A percentile compares a stretch with the other conserved stretches of the same genome.
Evolutionary conservation across 176 grass and related monocot genomes (phyloP).

Genomic region (Thinopyrum elongatum): DNA sequence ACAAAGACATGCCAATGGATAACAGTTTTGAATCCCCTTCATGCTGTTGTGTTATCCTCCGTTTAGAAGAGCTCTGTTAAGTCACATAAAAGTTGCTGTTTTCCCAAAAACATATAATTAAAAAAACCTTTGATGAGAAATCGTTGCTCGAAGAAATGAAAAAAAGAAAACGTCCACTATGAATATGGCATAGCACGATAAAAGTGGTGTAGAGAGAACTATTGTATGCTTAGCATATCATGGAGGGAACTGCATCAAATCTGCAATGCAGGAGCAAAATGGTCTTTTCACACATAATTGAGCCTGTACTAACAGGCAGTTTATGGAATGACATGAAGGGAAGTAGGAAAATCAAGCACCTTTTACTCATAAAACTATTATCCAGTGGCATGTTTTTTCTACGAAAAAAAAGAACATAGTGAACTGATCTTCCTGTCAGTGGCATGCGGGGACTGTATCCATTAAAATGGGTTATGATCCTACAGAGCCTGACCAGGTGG

Average conservation of each 20-base stretch:
- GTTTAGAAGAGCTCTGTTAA: not conserved
- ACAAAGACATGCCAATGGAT: not conserved
- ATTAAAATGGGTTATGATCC: constrained; percentile 2
- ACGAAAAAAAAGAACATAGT: not conserved
- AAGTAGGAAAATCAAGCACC: not conserved
- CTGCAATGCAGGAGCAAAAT: not conserved
- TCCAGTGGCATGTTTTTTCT: not conserved
- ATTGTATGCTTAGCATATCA: not conserved
- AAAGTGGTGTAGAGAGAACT: not conserved
- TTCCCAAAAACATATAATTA: not conserved
- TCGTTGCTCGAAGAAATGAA: not conserved
- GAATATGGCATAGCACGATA: not conserved
- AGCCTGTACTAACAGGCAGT: not conserved
- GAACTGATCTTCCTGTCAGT: not conserved
- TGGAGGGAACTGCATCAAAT: not conserved
- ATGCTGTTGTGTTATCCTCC: not conserved
- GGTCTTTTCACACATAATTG: not conserved
- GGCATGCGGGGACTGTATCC: not conserved
- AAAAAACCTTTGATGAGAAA: not conserved
- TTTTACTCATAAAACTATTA: not conserved
- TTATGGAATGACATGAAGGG: constrained; percentile 2
- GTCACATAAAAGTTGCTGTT: not conserved
- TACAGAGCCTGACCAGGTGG: constrained; percentile 57
- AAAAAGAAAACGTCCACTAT: not conserved
- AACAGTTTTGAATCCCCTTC: not conserved